Evolutionary conservation across 2,329 filamentous ascomycete species (phyloP).

Genomic region (Arthrobotrys iridis): DNA sequence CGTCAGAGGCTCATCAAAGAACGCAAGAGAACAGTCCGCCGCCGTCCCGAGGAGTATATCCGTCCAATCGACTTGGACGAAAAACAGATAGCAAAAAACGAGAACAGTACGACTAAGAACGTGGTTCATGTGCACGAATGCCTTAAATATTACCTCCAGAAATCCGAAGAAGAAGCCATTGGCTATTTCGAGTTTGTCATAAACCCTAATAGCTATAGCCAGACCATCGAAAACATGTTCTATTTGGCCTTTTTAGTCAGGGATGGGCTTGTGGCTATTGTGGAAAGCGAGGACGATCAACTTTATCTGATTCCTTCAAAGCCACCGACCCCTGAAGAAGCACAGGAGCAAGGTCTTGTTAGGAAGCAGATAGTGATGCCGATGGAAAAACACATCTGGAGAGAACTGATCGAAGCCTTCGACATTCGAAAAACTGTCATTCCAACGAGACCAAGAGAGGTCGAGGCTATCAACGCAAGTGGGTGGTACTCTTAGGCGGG

Average conservation of each 20-base stretch:
- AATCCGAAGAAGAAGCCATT: constrained; percentile 67
- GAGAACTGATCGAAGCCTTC: constrained; percentile 78
- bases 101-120: constrained; percentile 78
- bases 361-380: constrained; percentile 84
- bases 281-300: constrained; percentile 72
- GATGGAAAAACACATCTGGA: constrained; percentile 86
- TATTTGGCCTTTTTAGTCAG: constrained; percentile 94
- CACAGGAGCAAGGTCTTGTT: constrained; percentile 63
- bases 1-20: constrained; percentile 76
- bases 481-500: constrained; percentile 57
- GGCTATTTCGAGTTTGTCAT: constrained; percentile 86
- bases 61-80: constrained; percentile 80
- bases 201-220: constrained; percentile 88
- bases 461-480: constrained; percentile 54
- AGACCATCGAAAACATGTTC: constrained; percentile 96
- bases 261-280: constrained; percentile 80
- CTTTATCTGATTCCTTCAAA: constrained; percentile 66
- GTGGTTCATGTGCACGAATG: constrained; percentile 67
- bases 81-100: constrained; percentile 77
- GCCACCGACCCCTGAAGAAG: constrained; percentile 65
- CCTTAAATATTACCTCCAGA: constrained; percentile 65
- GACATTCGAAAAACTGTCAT: constrained; percentile 84
- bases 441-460: constrained; percentile 75
- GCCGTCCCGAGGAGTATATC: constrained; percentile 74
- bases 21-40: constrained; percentile 75